Conservation (phyloP, 192 early-diverging fungal species). For the Podila epicladia region DNA sequence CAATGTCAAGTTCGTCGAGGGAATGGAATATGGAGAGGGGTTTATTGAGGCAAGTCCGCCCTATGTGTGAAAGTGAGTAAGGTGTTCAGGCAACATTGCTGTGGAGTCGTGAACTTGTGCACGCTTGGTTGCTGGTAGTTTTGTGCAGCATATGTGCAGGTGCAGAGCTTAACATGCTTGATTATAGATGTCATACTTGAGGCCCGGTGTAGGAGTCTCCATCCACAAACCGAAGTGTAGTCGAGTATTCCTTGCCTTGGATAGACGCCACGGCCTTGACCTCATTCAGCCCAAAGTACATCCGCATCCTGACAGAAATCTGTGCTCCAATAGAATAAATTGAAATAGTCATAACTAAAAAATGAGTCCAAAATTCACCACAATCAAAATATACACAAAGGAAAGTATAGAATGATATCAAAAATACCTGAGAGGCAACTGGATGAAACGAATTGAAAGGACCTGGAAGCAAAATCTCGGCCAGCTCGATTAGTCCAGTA, state of each 20-base stretch:
- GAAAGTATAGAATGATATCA: too few relatives aligned
- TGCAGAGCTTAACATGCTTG: background rate
- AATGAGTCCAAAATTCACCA: too few relatives aligned
- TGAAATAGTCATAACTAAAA: too few relatives aligned
- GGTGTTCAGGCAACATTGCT: background rate
- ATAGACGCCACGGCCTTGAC: constrained; percentile 1
- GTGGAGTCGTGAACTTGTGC: too few relatives aligned
- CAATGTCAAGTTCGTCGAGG: too few relatives aligned
- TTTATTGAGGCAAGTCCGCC: background rate
- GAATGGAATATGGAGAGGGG: constrained; percentile 5
- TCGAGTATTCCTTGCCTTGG: background rate
- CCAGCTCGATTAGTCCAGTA: background rate
- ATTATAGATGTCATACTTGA: constrained; percentile 6
- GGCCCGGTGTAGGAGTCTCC: background rate
- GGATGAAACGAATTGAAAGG: background rate
- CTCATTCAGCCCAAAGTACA: constrained; percentile 8
- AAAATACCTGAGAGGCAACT: background rate
- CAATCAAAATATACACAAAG: too few relatives aligned
- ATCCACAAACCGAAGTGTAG: background rate
- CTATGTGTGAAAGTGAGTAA: background rate
- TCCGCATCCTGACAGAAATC: background rate
- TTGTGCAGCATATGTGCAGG: too few relatives aligned
- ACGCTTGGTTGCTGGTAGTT: too few relatives aligned
- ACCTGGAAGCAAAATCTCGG: background rate
- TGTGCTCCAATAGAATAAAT: too few relatives aligned